phyloP scores from a whole-genome alignment of 495 filamentous ascomycete genomes.

The Daldinia caldariorum region DNA sequence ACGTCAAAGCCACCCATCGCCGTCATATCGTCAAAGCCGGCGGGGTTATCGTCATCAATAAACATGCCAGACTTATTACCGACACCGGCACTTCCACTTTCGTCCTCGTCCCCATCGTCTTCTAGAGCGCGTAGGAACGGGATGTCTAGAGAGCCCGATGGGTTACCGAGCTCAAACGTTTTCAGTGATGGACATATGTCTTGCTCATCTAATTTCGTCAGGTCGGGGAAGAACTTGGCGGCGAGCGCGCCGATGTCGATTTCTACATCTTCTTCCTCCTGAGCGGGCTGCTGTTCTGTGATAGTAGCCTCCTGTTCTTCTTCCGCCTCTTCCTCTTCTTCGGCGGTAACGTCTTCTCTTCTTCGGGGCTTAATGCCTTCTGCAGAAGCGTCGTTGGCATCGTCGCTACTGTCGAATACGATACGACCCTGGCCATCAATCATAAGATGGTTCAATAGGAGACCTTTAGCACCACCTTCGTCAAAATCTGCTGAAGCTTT shows the following conservation, averaged over 20 bases:
- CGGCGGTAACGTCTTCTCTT: conserved; percentile 55
- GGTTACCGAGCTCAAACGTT: conserved; percentile 87
- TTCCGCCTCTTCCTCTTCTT: conserved; percentile 61
- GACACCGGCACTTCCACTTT: conserved; percentile 56
- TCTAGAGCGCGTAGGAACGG: conserved; percentile 92
- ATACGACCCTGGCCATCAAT: conserved; percentile 93
- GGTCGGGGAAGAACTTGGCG: conserved; percentile 85
- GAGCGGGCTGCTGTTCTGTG: conserved; percentile 52
- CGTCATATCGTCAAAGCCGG: conserved; percentile 85
- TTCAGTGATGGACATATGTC: conserved; percentile 96
- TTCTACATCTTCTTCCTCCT: conserved; percentile 68
- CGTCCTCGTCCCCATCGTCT: conserved; percentile 75
- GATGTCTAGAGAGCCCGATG: conserved; percentile 83
- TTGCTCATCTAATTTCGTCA: conserved; percentile 78
- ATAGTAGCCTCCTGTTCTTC: conserved; percentile 54
- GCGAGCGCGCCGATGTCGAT: conserved; percentile 81
- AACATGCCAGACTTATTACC: conserved; percentile 82
- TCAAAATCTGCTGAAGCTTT: conserved; percentile 98
- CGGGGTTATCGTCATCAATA: conserved; percentile 80
- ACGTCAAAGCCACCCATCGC: conserved; percentile 79
- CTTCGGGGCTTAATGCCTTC: conserved; percentile 54
- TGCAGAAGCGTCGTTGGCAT: conserved; percentile 70
- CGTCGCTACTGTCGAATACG: conserved; percentile 98
- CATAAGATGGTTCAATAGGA: conserved; percentile 92
- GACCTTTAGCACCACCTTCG: conserved; percentile 95